These are phyloP conservation scores for Oryza nivara DNA, from an alignment of 176 grass and related monocot species.

Conservation along the genomic window DNA sequence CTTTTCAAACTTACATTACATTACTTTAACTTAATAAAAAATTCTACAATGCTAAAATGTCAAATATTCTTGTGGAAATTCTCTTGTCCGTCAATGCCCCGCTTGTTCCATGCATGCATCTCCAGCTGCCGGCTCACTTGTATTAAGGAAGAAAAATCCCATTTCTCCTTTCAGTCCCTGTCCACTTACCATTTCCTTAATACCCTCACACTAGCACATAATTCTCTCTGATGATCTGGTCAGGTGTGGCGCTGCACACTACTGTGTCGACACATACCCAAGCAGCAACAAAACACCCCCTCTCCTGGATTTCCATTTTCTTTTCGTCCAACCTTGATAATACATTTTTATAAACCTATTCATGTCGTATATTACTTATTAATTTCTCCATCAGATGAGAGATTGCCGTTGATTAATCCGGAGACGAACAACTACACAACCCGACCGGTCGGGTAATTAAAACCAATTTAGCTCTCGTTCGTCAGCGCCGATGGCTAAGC, in stretches of 20 bases:
- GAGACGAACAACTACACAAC: neutral
- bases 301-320: too few relatives aligned
- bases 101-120: neutral
- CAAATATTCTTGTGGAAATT: neutral
- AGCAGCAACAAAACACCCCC: too few relatives aligned
- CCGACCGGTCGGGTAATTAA: neutral
- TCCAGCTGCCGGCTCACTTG: neutral
- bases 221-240: neutral
- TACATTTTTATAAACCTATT: neutral
- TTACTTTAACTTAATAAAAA: neutral
- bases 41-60: neutral
- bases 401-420: neutral
- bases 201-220: neutral
- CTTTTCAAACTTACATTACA: too few relatives aligned
- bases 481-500: neutral
- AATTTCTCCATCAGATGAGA: neutral
- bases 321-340: too few relatives aligned
- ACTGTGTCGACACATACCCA: neutral
- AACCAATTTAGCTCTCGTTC: neutral
- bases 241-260: neutral
- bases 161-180: neutral
- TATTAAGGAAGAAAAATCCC: slow-evolving; percentile 3
- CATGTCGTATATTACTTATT: neutral
- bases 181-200: neutral
- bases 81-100: neutral